Evolutionary conservation across 441 rosid genomes (phyloP).

Genomic region (Rhodomyrtus psidioides): DNA sequence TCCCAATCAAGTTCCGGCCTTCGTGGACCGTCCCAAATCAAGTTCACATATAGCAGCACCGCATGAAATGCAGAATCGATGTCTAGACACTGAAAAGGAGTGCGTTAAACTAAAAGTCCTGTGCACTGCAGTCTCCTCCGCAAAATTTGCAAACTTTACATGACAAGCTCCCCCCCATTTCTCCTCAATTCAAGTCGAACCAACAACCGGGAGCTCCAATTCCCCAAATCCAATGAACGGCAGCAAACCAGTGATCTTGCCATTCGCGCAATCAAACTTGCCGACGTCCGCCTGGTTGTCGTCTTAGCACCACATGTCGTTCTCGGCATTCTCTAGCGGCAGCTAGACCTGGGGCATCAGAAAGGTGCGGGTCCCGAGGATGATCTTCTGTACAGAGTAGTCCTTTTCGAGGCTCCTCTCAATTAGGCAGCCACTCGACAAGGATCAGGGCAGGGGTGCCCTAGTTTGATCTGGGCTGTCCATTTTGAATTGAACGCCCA

Average conservation of each 20-base stretch:
- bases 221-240: not conserved
- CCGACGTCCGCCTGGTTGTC: constrained; percentile 81
- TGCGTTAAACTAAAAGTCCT: not conserved
- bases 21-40: constrained; percentile 1
- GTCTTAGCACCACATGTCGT: constrained; percentile 80
- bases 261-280: constrained; percentile 78
- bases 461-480: no score
- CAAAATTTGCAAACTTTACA: not conserved
- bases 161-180: not conserved
- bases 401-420: constrained; percentile 94
- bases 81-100: not conserved
- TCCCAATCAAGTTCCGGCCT: no score
- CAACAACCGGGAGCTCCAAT: not conserved
- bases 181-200: not conserved
- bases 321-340: constrained; percentile 78
- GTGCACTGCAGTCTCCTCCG: no score
- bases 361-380: constrained; percentile 91
- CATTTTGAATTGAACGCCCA: no score
- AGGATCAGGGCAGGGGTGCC: no score
- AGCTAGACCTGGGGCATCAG: constrained; percentile 93
- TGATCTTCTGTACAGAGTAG: constrained; percentile 86
- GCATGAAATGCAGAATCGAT: not conserved
- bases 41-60: not conserved
- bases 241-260: constrained; percentile 38
- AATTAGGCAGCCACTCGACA: constrained; percentile 89